Evolutionary conservation across 495 filamentous ascomycete genomes (phyloP).

Genomic region (Cairneyella variabilis): DNA sequence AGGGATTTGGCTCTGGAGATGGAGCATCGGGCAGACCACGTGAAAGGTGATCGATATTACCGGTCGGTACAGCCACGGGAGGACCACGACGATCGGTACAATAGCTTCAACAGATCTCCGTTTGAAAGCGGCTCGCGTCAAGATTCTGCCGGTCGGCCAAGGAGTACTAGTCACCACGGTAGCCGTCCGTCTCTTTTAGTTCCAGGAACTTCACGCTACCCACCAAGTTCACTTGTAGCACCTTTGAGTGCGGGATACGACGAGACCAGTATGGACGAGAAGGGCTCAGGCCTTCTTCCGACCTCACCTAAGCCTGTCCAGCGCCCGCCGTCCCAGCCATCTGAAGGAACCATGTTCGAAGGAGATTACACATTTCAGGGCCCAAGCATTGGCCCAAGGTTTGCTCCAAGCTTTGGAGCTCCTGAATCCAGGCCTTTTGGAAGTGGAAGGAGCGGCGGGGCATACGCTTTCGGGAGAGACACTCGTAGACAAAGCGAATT

Average conservation of each 20-base stretch:
- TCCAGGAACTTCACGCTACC: background rate
- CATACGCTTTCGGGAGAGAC: background rate
- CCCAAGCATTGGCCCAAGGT: no score
- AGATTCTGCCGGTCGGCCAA: background rate
- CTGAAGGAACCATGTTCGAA: background rate
- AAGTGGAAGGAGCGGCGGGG: background rate
- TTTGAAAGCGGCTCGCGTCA: background rate
- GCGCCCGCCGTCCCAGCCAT: background rate
- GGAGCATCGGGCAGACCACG: slow-evolving; percentile 4
- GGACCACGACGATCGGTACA: background rate
- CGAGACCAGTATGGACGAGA: background rate
- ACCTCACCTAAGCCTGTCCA: background rate
- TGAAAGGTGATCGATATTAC: no score
- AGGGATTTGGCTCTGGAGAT: background rate
- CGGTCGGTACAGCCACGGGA: background rate
- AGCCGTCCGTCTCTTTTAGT: background rate
- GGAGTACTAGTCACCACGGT: background rate
- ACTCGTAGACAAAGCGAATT: background rate
- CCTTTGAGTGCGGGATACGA: background rate
- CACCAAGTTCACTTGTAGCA: background rate
- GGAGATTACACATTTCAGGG: no score
- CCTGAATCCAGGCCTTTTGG: background rate
- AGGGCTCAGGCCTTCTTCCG: background rate
- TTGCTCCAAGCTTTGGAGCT: background rate
- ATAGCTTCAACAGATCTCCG: background rate